phyloP scores from a whole-genome alignment of 148 eudicot genomes.

The Amaranthus hypochondriacus region DNA sequence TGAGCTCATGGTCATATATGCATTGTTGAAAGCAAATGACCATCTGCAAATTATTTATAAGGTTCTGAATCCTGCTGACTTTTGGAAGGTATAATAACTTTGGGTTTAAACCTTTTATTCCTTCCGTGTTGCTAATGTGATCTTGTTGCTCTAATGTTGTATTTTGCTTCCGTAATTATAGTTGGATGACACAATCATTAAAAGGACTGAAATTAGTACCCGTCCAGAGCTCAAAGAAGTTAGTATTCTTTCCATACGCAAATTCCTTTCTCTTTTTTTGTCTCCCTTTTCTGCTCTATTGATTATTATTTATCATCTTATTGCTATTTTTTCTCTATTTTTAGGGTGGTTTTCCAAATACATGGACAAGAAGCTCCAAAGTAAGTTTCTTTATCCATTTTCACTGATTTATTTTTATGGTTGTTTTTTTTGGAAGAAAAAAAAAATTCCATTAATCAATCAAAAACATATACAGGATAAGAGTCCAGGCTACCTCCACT shows the following conservation, averaged over 20 bases:
- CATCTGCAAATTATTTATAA: conserved; percentile 54
- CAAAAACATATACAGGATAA: too few relatives aligned
- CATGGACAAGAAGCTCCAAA: too few relatives aligned
- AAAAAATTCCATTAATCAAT: too few relatives aligned
- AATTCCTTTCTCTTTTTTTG: too few relatives aligned
- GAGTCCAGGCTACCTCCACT: too few relatives aligned
- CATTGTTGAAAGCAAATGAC: conserved; percentile 66
- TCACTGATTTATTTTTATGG: too few relatives aligned
- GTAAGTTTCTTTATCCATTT: too few relatives aligned
- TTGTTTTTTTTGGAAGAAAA: too few relatives aligned
- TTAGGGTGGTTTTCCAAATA: too few relatives aligned
- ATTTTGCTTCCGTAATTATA: conserved; percentile 23
- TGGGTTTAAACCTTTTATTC: not conserved
- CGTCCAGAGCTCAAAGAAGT: conserved; percentile 65
- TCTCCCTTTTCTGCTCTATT: too few relatives aligned
- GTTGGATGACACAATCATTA: conserved; percentile 87
- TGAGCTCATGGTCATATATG: conserved; percentile 92
- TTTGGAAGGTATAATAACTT: conserved; percentile 68
- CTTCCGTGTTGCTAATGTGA: not conserved
- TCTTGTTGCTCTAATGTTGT: conserved; percentile 2
- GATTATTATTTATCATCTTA: too few relatives aligned
- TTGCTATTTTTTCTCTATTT: too few relatives aligned
- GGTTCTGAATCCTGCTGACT: conserved; percentile 78
- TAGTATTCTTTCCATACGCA: conserved; percentile 12
- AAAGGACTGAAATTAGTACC: conserved; percentile 64